A percentile compares a stretch with the other conserved stretches of the same genome.
These are phyloP conservation scores for Metschnikowia colocasiae DNA, from an alignment of 805 yeast species.

Conservation along the genomic window DNA sequence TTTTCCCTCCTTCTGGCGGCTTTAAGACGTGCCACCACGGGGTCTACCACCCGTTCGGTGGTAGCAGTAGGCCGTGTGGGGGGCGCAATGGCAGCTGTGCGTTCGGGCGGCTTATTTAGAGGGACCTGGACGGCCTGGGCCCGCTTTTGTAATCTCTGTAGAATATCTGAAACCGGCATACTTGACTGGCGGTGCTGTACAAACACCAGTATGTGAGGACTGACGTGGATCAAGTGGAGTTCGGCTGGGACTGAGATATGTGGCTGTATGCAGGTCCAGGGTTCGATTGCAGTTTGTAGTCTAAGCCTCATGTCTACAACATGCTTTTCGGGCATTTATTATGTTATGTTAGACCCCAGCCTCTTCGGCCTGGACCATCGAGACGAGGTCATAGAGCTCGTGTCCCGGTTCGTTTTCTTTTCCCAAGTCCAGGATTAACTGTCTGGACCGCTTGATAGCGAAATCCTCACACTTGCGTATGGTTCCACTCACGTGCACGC, in stretches of 20 bases:
- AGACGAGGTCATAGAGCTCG: conserved; percentile 12
- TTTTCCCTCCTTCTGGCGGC: conserved; percentile 60
- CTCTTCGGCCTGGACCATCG: conserved; percentile 11
- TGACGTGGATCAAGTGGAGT: background rate
- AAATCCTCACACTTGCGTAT: conserved; percentile 77
- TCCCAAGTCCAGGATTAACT: conserved; percentile 26
- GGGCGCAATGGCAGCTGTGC: background rate
- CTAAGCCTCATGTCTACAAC: background rate
- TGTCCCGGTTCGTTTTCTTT: conserved; percentile 10
- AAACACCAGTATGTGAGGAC: background rate
- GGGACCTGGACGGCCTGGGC: background rate
- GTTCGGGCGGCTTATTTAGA: background rate
- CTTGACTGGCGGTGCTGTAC: background rate
- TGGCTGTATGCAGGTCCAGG: background rate
- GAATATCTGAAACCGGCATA: conserved; percentile 31
- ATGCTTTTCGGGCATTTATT: background rate
- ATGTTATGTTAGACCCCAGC: background rate
- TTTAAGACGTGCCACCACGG: conserved; percentile 66
- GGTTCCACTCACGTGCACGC: conserved; percentile 77
- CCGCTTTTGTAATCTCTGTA: conserved; percentile 27
- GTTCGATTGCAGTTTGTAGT: background rate
- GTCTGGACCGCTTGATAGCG: conserved; percentile 49
- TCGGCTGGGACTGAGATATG: background rate
- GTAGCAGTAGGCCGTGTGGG: background rate
- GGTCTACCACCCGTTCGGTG: conserved; percentile 45